phyloP scores from a whole-genome alignment of 257 asterid species.

The Salvia hispanica region DNA sequence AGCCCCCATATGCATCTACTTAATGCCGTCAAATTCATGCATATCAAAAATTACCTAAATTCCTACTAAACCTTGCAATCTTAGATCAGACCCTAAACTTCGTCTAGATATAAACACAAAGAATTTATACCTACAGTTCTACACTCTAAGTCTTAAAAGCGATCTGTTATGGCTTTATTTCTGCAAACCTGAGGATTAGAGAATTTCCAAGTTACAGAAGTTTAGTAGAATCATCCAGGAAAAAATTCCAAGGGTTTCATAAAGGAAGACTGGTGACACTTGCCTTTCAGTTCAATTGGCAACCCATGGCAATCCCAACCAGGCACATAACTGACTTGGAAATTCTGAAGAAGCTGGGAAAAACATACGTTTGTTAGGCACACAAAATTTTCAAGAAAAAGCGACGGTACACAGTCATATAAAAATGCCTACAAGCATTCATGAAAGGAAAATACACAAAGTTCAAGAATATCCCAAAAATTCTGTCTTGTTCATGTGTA shows the following conservation, averaged over 20 bases:
- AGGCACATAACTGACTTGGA: conserved; percentile 81
- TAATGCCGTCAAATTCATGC: conserved; percentile 6
- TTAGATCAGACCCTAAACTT: neutral
- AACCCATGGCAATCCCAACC: conserved; percentile 99
- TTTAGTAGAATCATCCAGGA: conserved; percentile 27
- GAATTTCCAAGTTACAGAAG: conserved; percentile 6
- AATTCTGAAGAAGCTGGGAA: conserved; percentile 88
- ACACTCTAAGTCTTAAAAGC: neutral
- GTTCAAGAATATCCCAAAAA: conserved; percentile 13
- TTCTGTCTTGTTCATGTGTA: conserved; percentile 21
- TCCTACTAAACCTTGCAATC: conserved; percentile 18
- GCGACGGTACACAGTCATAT: conserved; percentile 3
- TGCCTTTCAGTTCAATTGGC: conserved; percentile 98
- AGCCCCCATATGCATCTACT: conserved; percentile 7
- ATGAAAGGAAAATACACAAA: conserved; percentile 18
- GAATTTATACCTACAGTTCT: neutral
- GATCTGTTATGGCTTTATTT: conserved; percentile 10
- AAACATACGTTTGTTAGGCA: conserved; percentile 12
- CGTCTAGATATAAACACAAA: conserved; percentile 2
- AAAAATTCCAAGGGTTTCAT: conserved; percentile 20
- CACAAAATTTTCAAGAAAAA: neutral
- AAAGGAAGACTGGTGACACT: conserved; percentile 35
- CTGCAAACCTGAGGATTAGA: neutral
- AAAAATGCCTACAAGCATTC: conserved; percentile 21
- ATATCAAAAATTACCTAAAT: conserved; percentile 21